Conservation (phyloP, 2,329 filamentous ascomycete species). For the Fusarium sp. region DNA sequence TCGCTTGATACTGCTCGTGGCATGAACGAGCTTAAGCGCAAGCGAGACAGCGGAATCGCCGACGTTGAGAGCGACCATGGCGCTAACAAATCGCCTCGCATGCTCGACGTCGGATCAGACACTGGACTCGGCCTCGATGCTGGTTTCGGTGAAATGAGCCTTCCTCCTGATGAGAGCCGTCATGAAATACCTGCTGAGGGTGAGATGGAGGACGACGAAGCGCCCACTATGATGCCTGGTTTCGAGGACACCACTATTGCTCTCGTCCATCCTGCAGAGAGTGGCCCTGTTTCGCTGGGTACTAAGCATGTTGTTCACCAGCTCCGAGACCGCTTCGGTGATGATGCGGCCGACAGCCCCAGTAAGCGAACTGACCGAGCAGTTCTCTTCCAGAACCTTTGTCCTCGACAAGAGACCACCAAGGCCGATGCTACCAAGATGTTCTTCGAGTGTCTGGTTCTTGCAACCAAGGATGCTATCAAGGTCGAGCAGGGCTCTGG, state of each 20-base stretch:
- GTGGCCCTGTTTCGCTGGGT: constrained; percentile 85
- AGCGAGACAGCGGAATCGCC: constrained; percentile 87
- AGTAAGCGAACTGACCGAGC: constrained; percentile 79
- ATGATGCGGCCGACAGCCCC: constrained; percentile 74
- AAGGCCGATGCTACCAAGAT: constrained; percentile 97
- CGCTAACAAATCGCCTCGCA: constrained; percentile 73
- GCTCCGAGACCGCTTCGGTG: constrained; percentile 86
- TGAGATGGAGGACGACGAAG: constrained; percentile 56
- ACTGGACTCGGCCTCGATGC: constrained; percentile 63
- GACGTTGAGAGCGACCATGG: constrained; percentile 77
- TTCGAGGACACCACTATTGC: constrained; percentile 85
- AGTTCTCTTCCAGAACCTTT: constrained; percentile 90
- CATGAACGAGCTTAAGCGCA: constrained; percentile 87
- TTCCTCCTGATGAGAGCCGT: constrained; percentile 70
- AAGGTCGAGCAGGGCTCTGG: constrained; percentile 88
- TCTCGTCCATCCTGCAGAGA: constrained; percentile 82
- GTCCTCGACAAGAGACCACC: constrained; percentile 83
- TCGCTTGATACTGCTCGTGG: constrained; percentile 83
- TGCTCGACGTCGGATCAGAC: constrained; percentile 73
- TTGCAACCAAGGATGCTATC: constrained; percentile 97
- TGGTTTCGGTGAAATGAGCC: constrained; percentile 62
- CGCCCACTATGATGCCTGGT: constrained; percentile 62
- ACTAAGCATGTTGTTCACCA: constrained; percentile 97
- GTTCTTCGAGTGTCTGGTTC: constrained; percentile 97
- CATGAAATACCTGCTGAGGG: constrained; percentile 72